Conservation (phyloP, 176 grass and related monocot genomes). For the Lolium perenne region DNA sequence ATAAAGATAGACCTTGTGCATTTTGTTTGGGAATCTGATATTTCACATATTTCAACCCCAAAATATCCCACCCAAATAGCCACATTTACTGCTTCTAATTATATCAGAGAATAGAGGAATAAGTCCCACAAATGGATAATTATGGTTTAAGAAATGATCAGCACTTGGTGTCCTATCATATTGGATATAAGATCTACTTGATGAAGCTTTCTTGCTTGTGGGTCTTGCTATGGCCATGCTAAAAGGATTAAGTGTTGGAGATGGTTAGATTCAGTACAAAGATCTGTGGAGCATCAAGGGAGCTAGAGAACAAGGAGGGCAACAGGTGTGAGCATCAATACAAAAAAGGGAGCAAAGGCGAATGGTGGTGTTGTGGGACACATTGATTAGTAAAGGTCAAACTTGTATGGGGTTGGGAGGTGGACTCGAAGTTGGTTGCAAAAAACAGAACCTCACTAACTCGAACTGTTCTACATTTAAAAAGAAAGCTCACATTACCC, state of each 20-base stretch:
- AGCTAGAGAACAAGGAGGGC: not conserved
- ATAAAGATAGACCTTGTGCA: not conserved
- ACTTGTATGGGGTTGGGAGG: not conserved
- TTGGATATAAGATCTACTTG: not conserved
- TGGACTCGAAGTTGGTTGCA: not conserved
- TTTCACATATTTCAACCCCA: not conserved
- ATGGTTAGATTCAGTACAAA: not conserved
- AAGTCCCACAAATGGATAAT: not conserved
- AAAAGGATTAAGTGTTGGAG: not conserved
- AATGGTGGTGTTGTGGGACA: not conserved
- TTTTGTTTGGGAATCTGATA: not conserved
- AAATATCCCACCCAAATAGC: not conserved
- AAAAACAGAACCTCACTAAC: not conserved
- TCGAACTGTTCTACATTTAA: not conserved
- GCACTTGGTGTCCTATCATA: not conserved
- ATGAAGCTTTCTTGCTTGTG: not conserved
- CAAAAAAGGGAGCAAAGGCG: not conserved
- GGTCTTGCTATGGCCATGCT: not conserved
- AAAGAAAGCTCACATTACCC: not conserved
- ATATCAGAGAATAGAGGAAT: not conserved
- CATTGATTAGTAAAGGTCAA: not conserved
- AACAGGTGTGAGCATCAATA: not conserved
- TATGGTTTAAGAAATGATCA: not conserved
- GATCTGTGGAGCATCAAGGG: not conserved
- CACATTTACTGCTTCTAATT: not conserved